phyloP scores from a whole-genome alignment of 2,329 filamentous ascomycete genomes.

The Hypoxylon sp. region DNA sequence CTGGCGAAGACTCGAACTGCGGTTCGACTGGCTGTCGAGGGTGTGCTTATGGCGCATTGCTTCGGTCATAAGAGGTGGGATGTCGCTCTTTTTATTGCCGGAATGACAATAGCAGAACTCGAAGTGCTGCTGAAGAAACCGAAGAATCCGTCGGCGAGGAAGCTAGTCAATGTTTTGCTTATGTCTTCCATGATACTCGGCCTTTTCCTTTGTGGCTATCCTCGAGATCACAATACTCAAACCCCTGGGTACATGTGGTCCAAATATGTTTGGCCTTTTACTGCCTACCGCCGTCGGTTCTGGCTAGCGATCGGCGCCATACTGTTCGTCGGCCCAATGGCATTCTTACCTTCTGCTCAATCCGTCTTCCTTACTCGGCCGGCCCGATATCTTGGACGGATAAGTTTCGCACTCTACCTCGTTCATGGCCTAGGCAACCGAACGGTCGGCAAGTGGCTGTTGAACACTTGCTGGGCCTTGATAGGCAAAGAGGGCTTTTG shows the following conservation, averaged over 20 bases:
- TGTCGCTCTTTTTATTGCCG: conserved; percentile 52
- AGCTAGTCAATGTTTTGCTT: conserved; percentile 45
- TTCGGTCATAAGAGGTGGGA: conserved; percentile 54
- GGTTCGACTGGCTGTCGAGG: conserved; percentile 50
- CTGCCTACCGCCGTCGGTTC: conserved; percentile 52
- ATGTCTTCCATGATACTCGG: conserved; percentile 46
- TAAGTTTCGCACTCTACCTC: conserved; percentile 72
- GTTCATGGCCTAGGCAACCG: conserved; percentile 65
- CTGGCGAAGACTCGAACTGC: conserved; percentile 50
- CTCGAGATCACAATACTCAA: conserved; percentile 49
- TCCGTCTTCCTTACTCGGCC: conserved; percentile 50
- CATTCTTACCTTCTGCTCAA: conserved; percentile 49
- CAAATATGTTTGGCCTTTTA: conserved; percentile 51
- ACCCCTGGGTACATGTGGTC: conserved; percentile 52
- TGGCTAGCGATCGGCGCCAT: conserved; percentile 55
- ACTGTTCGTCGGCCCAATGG: conserved; percentile 55
- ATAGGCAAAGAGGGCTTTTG: conserved; percentile 53
- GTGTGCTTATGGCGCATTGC: conserved; percentile 46
- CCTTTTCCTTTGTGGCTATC: conserved; percentile 52
- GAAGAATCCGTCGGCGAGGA: conserved; percentile 40
- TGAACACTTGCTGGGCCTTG: conserved; percentile 52
- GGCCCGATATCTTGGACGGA: conserved; percentile 69
- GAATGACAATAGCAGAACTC: conserved; percentile 51
- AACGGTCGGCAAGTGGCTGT: conserved; percentile 50
- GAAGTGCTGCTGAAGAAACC: conserved; percentile 50